These are phyloP conservation scores for Cupressus sempervirens DNA, from an alignment of 75 land plant species.

Conservation along the genomic window DNA sequence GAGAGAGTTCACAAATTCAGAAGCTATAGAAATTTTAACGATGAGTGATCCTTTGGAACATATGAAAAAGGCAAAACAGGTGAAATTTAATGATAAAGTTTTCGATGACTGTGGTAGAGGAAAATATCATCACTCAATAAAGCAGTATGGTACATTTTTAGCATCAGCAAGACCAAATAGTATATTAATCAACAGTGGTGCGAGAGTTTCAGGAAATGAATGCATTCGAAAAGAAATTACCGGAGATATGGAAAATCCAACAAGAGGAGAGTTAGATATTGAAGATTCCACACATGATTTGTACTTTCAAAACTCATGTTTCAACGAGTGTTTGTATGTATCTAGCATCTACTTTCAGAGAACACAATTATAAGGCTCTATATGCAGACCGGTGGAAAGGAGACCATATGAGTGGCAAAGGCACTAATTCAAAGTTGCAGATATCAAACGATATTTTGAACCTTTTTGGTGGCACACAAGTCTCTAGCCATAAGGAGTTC, in stretches of 20 bases:
- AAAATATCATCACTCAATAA: neutral
- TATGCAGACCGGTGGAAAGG: constrained; percentile 26
- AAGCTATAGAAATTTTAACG: no score
- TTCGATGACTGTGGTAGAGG: constrained; percentile 4
- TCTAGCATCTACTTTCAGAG: no score
- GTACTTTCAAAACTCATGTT: no score
- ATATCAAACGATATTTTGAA: constrained; percentile 22
- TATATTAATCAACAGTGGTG: no score
- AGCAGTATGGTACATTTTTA: constrained; percentile 16
- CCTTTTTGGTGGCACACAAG: neutral
- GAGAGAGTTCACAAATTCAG: constrained; percentile 3
- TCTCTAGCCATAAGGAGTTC: neutral
- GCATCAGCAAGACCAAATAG: constrained; percentile 20
- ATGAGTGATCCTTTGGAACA: constrained; percentile 8
- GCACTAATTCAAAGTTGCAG: constrained; percentile 65
- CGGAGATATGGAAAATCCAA: no score
- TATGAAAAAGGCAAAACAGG: constrained; percentile 29
- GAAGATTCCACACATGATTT: no score
- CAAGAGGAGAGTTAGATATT: no score
- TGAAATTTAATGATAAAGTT: constrained; percentile 1
- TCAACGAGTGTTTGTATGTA: no score
- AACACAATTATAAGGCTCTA: no score
- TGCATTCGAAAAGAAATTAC: no score
- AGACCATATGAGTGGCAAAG: constrained; percentile 72
- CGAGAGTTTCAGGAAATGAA: no score